Evolutionary conservation across 1,139 yeast species (phyloP).

Genomic region (Diutina rugosa): DNA sequence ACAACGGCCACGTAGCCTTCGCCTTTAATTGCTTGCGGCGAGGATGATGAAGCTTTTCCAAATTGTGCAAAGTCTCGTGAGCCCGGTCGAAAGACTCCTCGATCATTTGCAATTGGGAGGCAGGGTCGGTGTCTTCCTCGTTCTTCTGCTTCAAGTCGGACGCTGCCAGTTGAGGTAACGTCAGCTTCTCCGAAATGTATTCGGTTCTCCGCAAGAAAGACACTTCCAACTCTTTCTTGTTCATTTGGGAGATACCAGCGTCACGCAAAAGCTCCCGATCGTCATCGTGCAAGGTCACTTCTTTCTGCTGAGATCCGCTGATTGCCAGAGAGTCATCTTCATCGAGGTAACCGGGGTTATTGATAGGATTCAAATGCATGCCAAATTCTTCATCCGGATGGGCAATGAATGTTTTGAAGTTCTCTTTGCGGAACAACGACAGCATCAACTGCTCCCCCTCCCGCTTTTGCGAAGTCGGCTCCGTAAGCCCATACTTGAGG

Average conservation of each 20-base stretch:
- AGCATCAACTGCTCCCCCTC: slow-evolving; percentile 56
- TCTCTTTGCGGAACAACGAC: slow-evolving; percentile 65
- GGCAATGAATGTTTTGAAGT: slow-evolving; percentile 52
- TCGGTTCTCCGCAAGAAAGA: slow-evolving; percentile 90
- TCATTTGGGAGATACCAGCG: slow-evolving; percentile 42
- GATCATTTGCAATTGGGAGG: slow-evolving; percentile 50
- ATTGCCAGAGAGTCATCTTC: slow-evolving; percentile 40
- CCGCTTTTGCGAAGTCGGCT: slow-evolving; percentile 15
- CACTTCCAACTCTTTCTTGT: slow-evolving; percentile 50
- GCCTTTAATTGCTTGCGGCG: slow-evolving; percentile 62
- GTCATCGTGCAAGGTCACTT: slow-evolving; percentile 50
- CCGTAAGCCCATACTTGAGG: slow-evolving; percentile 39
- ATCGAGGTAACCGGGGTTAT: slow-evolving; percentile 58
- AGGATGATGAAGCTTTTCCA: slow-evolving; percentile 56
- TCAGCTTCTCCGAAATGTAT: slow-evolving; percentile 48
- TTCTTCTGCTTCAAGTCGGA: slow-evolving; percentile 6
- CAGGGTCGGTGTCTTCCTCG: slow-evolving; percentile 40
- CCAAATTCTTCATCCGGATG: slow-evolving; percentile 64
- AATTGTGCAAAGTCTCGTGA: slow-evolving; percentile 30
- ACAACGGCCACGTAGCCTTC: slow-evolving; percentile 62
- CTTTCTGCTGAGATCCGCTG: slow-evolving; percentile 11
- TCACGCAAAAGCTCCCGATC: slow-evolving; percentile 73
- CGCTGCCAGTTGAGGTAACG: slow-evolving; percentile 4
- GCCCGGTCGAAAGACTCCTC: slow-evolving; percentile 67
- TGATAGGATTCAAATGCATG: slow-evolving; percentile 63